phyloP scores from a whole-genome alignment of 176 grass and related monocot genomes.

The Juncus inflexus region DNA sequence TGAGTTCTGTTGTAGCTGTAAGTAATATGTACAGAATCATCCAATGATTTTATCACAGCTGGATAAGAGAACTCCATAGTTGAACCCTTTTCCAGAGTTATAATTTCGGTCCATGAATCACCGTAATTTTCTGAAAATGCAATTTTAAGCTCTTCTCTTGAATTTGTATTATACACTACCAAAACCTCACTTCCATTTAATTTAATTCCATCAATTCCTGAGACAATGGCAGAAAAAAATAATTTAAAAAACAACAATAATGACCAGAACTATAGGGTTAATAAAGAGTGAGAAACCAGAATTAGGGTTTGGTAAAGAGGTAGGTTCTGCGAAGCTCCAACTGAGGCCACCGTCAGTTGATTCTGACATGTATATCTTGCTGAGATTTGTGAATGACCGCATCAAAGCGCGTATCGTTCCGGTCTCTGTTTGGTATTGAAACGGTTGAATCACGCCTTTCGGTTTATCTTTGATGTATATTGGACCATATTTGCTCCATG shows the following conservation, averaged over 20 bases:
- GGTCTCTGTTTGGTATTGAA: constrained; percentile 22
- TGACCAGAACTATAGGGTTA: background rate
- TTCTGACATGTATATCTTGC: constrained; percentile 34
- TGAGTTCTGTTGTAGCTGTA: constrained; percentile 46
- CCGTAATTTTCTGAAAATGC: constrained; percentile 27
- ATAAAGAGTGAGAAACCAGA: constrained; percentile 11
- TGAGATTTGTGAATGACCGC: constrained; percentile 20
- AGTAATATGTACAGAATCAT: constrained; percentile 34
- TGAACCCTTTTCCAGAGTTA: constrained; percentile 23
- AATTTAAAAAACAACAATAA: background rate
- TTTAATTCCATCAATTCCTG: constrained; percentile 35
- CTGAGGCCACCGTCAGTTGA: constrained; percentile 28
- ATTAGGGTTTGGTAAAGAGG: constrained; percentile 30
- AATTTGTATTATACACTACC: constrained; percentile 27
- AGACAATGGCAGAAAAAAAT: background rate
- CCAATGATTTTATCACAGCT: constrained; percentile 14
- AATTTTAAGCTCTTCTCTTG: constrained; percentile 30
- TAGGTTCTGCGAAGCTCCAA: constrained; percentile 28
- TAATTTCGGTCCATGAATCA: constrained; percentile 34
- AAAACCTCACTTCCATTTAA: constrained; percentile 23
- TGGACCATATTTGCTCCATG: constrained; percentile 35
- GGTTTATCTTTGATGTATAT: constrained; percentile 30
- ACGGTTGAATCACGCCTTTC: constrained; percentile 39
- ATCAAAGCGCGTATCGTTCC: constrained; percentile 17
- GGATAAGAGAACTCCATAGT: constrained; percentile 40